These are phyloP conservation scores for Eimeria brunetti DNA, from an alignment of 169 alveolate genomes.

Conservation along the genomic window DNA sequence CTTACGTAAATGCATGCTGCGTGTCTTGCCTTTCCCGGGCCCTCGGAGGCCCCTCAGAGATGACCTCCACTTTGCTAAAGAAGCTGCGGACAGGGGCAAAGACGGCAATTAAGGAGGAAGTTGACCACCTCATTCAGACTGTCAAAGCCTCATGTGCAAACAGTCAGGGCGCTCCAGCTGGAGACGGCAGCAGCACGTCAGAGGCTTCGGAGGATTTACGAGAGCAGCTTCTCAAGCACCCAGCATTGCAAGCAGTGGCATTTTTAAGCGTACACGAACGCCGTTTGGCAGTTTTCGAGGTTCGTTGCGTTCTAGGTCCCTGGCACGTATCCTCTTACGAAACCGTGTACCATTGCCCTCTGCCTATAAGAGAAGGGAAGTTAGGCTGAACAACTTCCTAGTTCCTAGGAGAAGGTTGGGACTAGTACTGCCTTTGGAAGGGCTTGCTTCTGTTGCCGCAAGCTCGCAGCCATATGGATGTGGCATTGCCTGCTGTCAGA, in stretches of 20 bases:
- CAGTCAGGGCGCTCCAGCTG: not conserved
- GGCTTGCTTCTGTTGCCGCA: not conserved
- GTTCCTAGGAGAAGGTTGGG: not conserved
- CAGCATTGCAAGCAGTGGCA: constrained; percentile 70
- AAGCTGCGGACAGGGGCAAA: constrained; percentile 66
- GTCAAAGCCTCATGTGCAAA: constrained; percentile 27
- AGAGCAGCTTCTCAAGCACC: constrained; percentile 61
- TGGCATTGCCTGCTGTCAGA: constrained; percentile 24
- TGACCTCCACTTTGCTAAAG: constrained; percentile 41
- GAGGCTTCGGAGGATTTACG: constrained; percentile 19
- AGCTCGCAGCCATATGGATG: not conserved
- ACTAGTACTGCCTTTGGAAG: not conserved
- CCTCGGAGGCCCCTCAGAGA: constrained; percentile 57
- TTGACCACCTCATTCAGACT: constrained; percentile 13
- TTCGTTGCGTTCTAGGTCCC: not conserved
- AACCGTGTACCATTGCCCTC: not conserved
- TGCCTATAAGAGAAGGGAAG: not conserved
- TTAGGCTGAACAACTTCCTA: not conserved
- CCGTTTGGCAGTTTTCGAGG: constrained; percentile 64
- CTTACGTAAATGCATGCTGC: constrained; percentile 38
- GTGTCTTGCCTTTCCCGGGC: constrained; percentile 50
- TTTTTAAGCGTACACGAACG: constrained; percentile 70
- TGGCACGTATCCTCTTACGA: not conserved
- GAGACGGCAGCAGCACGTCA: not conserved
- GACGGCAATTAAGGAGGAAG: constrained; percentile 38